phyloP scores from a whole-genome alignment of 2,329 filamentous ascomycete genomes.

The Stenocarpella maydis region DNA sequence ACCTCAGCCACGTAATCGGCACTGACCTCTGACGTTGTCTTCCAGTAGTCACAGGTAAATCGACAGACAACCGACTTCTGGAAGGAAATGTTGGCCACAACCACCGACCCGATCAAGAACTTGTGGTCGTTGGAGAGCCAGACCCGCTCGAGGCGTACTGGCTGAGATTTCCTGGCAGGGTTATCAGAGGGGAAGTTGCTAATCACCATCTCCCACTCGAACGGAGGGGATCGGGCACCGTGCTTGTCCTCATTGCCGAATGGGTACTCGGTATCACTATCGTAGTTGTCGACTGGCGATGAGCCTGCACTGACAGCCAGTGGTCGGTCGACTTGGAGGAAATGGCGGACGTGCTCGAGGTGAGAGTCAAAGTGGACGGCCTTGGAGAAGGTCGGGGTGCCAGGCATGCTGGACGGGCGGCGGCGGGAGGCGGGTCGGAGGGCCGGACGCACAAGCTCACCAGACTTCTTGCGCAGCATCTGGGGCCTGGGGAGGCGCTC shows the following conservation, averaged over 20 bases:
- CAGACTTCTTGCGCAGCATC: conserved; percentile 98
- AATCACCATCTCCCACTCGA: conserved; percentile 88
- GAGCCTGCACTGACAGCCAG: conserved; percentile 96
- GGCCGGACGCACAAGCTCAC: conserved; percentile 92
- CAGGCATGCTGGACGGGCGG: conserved; percentile 94
- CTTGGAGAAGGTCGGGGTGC: conserved; percentile 94
- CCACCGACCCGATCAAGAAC: conserved; percentile 81
- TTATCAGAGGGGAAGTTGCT: conserved; percentile 81
- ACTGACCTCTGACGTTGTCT: conserved; percentile 92
- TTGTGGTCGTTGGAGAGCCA: conserved; percentile 91
- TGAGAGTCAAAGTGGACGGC: conserved; percentile 98
- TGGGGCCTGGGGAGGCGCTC: conserved; percentile 75
- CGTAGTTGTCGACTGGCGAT: conserved; percentile 88
- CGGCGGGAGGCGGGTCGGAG: conserved; percentile 81
- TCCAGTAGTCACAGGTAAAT: conserved; percentile 98
- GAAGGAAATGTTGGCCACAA: conserved; percentile 88
- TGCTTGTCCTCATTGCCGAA: conserved; percentile 67
- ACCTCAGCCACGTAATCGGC: conserved; percentile 89
- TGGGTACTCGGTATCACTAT: conserved; percentile 89
- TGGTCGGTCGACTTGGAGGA: conserved; percentile 90
- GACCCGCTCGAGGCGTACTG: conserved; percentile 84
- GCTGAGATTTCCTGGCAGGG: conserved; percentile 66
- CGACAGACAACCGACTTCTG: conserved; percentile 88
- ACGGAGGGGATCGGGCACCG: conserved; percentile 57
- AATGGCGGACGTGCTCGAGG: conserved; percentile 94